A percentile compares a stretch with the other conserved stretches of the same genome.
Evolutionary conservation across 73 alveolate genomes (phyloP).

Genomic region (Paramecium bursaria): DNA sequence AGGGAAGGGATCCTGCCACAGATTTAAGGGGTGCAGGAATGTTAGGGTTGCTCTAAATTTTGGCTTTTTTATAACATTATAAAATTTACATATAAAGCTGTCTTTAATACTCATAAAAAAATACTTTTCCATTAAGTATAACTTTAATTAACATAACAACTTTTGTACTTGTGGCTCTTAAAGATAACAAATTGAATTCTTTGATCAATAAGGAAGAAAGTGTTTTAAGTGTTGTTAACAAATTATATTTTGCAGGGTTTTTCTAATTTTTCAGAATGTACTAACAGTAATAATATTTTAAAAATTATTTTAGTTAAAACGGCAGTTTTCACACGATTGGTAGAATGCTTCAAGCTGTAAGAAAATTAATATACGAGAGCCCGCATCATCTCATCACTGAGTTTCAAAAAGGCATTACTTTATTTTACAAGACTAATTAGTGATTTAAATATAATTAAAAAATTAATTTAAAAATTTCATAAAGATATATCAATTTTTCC

Average conservation of each 20-base stretch:
- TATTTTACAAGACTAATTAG: constrained; percentile 17
- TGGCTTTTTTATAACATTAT: constrained; percentile 72
- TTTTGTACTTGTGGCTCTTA: constrained; percentile 46
- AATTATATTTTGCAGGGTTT: constrained; percentile 64
- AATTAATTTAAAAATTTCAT: no score
- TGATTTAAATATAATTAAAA: neutral
- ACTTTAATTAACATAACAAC: constrained; percentile 64
- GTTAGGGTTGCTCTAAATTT: constrained; percentile 75
- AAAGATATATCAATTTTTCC: no score
- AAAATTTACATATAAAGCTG: constrained; percentile 36
- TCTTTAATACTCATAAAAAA: neutral
- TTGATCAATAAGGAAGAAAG: constrained; percentile 60
- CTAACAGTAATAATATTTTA: constrained; percentile 1
- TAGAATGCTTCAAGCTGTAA: neutral
- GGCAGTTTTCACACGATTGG: constrained; percentile 23
- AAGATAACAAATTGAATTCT: constrained; percentile 62
- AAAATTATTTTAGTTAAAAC: neutral
- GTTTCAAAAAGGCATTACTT: neutral
- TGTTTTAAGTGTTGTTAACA: constrained; percentile 65
- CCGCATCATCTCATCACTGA: constrained; percentile 19
- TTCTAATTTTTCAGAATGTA: constrained; percentile 14
- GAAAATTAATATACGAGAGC: constrained; percentile 16
- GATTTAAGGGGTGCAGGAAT: constrained; percentile 91
- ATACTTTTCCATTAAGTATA: constrained; percentile 43
- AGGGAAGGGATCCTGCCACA: constrained; percentile 84